A percentile compares a stretch with the other conserved stretches of the same genome.
phyloP scores from a whole-genome alignment of 495 filamentous ascomycete genomes.

The Penicillium longicatenatum region DNA sequence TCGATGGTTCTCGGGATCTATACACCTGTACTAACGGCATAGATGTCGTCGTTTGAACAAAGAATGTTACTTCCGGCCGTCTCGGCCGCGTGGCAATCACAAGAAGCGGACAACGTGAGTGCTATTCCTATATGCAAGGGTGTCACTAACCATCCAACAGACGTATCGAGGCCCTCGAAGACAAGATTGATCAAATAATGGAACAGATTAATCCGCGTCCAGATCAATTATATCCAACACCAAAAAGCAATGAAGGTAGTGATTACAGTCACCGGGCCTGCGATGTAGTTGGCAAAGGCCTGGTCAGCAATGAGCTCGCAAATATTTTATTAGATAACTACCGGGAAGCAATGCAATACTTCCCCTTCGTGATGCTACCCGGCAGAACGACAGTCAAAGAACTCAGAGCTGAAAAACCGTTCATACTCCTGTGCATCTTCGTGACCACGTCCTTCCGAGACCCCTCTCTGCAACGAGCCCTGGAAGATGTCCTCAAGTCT shows the following conservation, averaged over 20 bases:
- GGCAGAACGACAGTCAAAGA: conserved; percentile 12
- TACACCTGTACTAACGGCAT: neutral
- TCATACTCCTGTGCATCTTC: conserved; percentile 22
- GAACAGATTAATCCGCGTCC: conserved; percentile 10
- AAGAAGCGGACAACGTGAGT: conserved; percentile 20
- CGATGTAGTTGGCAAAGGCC: conserved; percentile 22
- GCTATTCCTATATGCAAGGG: too few relatives aligned
- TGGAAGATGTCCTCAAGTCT: conserved; percentile 18
- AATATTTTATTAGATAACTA: conserved; percentile 13
- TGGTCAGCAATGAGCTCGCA: conserved; percentile 17
- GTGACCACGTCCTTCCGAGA: conserved; percentile 16
- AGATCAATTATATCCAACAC: neutral
- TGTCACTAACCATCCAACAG: conserved; percentile 8
- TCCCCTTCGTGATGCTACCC: conserved; percentile 19
- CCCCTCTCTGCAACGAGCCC: conserved; percentile 9
- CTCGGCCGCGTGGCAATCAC: conserved; percentile 14
- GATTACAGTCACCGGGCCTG: conserved; percentile 1
- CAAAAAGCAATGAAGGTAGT: neutral
- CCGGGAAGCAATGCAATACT: conserved; percentile 11
- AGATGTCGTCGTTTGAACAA: conserved; percentile 24
- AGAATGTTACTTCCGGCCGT: conserved; percentile 24
- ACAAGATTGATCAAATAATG: conserved; percentile 23
- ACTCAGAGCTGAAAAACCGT: conserved; percentile 21
- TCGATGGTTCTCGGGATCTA: neutral
- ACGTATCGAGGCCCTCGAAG: conserved; percentile 20